Evolutionary conservation across 2,329 filamentous ascomycete genomes (phyloP), one percentile per base, ranked within the genome.

Genomic region (Aureobasidium pullulans): DNA sequence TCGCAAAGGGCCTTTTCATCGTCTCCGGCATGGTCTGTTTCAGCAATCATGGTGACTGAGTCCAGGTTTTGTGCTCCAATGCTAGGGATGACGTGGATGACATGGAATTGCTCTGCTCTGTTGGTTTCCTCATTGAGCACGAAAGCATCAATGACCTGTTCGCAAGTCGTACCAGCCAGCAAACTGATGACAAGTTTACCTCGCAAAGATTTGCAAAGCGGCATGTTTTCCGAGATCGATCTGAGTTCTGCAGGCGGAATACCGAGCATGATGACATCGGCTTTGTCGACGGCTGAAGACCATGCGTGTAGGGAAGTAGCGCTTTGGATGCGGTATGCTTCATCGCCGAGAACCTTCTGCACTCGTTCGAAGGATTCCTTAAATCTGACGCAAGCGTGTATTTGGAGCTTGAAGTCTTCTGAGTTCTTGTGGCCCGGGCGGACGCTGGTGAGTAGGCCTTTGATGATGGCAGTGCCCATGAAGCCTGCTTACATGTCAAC

Each of bases 401-500:
- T 48, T 15, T 57, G 4, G 23, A 57, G 16, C 2, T 10, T 31
- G 15, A 42, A 43, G 32, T 34, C 40, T 1, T 19, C 15, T 11
- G 28, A 31, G 8, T 28, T 16, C 36, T 10, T 11, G 3, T 52
- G 19, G 1, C 7, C 52, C 34, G 46, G 29, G 7, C 16, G 40
- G 16, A 57, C 28, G 3, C 39, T 63, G 23, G 57, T 50, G 36
- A 62, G 28, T 28, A 53, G 61, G 1, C 64, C 65, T 52, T 65
- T 60, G 28, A 66, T 60, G 5, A 66, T 61, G 13, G 64, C 63
- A 11, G 65, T 63, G 16, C 65, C 65, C 62, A 66, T 65, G 49
- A 64, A 64, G 15, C 65, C 65, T 66, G 42, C 16, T 31, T 15
- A 7, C 7, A 1, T 11, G 16, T 40, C n/a, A 54, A 40, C 10